Evolutionary conservation across 306 rosid species (phyloP), one percentile per base, ranked within the genome.

Genomic region (Glycine tomentella): DNA sequence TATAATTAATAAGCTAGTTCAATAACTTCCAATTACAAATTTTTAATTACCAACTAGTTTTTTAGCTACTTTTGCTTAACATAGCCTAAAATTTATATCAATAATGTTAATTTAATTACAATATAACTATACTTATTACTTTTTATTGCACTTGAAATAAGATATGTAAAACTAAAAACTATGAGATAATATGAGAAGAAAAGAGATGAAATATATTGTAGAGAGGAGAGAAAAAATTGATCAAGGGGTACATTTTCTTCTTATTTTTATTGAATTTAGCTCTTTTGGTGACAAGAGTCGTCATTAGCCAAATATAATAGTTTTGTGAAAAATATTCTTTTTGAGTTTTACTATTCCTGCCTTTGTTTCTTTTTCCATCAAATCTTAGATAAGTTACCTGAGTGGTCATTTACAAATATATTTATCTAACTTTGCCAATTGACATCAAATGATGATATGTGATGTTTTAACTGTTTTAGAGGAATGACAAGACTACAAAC

Each of bases 401-500:
- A 57, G 20, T 74, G 11, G 10, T 56, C 42, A 75, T 58, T 75
- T 59, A 51, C 38, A 59, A 59, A 75, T 59, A 11, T 20, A 44
- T 15, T 25, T 42, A 48, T 33, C 15, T 2, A 31, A 1, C 57
- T 61, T 46, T 9, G 2, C 49, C 9, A 74, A 16, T 53, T 33
- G 4, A 12, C 7, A 3, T 6, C 9, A 7, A 1, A 4, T 20
- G 44, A 55, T 3, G 7, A 36, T 9, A 2, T 31, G 15, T 56
- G 6, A 57, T 46, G 20, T 80, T 40, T 62, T 38, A 8, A 17
- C 49, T 20, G 6, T 25, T 63, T 31, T 3, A 65, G 5, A 56
- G 50, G 11, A 69, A 13, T 20, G 36, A 55, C 1, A 25, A 44
- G 6, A 45, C 9, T 34, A 40, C 6, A 61, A 38, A 51, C 11